Conservation (phyloP, 148 eudicot genomes). For the Chenopodium formosanum region DNA sequence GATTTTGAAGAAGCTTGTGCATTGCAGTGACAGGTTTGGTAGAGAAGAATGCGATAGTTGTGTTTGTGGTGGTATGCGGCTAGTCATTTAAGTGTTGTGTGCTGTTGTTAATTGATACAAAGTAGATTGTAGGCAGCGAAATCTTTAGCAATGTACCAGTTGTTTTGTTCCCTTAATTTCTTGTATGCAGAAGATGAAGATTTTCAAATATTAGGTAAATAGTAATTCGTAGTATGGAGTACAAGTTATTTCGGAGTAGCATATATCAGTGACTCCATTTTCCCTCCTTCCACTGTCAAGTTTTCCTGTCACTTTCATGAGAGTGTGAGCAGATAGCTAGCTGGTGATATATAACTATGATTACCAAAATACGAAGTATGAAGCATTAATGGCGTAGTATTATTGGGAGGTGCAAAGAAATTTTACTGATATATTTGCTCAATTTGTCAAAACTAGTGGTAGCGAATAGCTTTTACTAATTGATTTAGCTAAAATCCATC, state of each 20-base stretch:
- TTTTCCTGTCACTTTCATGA: too few relatives aligned
- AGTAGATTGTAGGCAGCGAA: slow-evolving; percentile 3
- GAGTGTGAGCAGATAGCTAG: too few relatives aligned
- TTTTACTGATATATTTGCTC: too few relatives aligned
- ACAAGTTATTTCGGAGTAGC: neutral
- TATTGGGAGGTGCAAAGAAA: too few relatives aligned
- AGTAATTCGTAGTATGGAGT: neutral
- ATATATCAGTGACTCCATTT: neutral
- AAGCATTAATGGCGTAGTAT: too few relatives aligned
- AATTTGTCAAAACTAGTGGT: too few relatives aligned
- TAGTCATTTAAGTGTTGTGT: neutral
- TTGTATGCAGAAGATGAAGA: slow-evolving; percentile 7
- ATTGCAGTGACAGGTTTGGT: neutral
- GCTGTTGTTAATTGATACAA: neutral
- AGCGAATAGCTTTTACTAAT: too few relatives aligned
- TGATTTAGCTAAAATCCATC: too few relatives aligned
- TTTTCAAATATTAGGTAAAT: neutral
- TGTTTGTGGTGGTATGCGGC: slow-evolving; percentile 21
- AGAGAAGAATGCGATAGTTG: neutral
- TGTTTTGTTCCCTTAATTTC: neutral
- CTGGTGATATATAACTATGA: too few relatives aligned
- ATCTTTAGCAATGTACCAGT: slow-evolving; percentile 11
- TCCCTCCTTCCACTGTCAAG: neutral
- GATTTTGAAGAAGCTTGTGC: slow-evolving; percentile 13
- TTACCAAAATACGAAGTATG: too few relatives aligned